Conservation (phyloP, 768 basidiomycete genomes). For the Boletus sp. region DNA sequence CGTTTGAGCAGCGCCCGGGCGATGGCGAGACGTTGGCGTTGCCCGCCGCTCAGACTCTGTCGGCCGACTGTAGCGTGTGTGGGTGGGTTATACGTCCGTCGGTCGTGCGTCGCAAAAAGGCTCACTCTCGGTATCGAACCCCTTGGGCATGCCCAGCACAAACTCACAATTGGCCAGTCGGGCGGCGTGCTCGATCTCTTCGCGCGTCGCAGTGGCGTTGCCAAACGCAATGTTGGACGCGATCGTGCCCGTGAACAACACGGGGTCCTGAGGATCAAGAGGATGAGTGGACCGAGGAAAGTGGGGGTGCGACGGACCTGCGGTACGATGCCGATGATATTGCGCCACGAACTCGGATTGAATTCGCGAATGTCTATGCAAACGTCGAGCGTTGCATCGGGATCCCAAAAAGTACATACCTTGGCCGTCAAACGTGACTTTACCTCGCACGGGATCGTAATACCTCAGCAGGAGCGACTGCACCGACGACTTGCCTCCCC, state of each 20-base stretch:
- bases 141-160: constrained; percentile 90
- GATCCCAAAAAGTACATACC: constrained; percentile 42
- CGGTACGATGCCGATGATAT: constrained; percentile 89
- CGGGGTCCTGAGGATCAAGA: constrained; percentile 66
- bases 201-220: constrained; percentile 68
- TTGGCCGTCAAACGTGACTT: constrained; percentile 82
- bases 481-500: constrained; percentile 91
- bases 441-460: constrained; percentile 85
- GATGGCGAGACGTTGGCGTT: constrained; percentile 78
- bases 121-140: constrained; percentile 91
- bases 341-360: constrained; percentile 82
- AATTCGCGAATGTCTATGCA: constrained; percentile 77
- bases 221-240: constrained; percentile 95
- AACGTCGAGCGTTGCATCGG: constrained; percentile 4
- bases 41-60: constrained; percentile 54
- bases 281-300: not conserved
- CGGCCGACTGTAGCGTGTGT: constrained; percentile 20
- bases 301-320: constrained; percentile 44
- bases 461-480: constrained; percentile 85
- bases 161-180: constrained; percentile 95
- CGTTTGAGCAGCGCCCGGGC: constrained; percentile 87
- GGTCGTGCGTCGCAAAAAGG: too few relatives aligned
- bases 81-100: not conserved
- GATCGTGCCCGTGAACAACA: constrained; percentile 89
- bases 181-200: constrained; percentile 86